A percentile compares a stretch with the other conserved stretches of the same genome.
Evolutionary conservation across 345 rosid species (phyloP).

Genomic region (Crucihimalaya himalaica): DNA sequence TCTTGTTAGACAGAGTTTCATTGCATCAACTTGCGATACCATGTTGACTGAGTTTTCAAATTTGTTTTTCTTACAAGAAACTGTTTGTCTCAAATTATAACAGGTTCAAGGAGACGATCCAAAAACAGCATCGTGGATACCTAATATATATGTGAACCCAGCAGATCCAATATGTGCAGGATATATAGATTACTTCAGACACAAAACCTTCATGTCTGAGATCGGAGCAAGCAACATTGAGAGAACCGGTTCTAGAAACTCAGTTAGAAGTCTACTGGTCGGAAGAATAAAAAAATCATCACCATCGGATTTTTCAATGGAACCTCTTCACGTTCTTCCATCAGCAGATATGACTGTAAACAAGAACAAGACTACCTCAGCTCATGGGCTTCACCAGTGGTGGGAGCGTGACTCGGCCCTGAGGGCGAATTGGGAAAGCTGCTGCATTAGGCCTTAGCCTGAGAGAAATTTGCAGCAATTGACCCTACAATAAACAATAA

Average conservation of each 20-base stretch:
- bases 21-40: neutral
- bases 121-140: conserved; percentile 49
- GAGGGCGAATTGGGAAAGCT: neutral
- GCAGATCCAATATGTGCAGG: conserved; percentile 57
- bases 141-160: conserved; percentile 54
- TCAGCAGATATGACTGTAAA: conserved; percentile 53
- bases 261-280: conserved; percentile 47
- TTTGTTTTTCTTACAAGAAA: neutral
- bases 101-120: conserved; percentile 17
- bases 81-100: neutral
- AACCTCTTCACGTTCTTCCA: conserved; percentile 55
- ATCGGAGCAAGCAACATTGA: conserved; percentile 49
- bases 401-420: conserved; percentile 36
- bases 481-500: neutral
- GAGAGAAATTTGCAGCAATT: neutral
- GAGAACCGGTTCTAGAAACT: conserved; percentile 39
- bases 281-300: neutral
- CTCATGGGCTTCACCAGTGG: conserved; percentile 69
- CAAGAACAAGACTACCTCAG: conserved; percentile 23
- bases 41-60: neutral
- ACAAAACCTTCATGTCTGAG: conserved; percentile 53
- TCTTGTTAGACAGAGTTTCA: too few relatives aligned
- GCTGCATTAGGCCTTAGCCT: neutral
- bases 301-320: neutral
- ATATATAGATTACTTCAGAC: conserved; percentile 56